Base-by-base conservation (phyloP, 2,329 filamentous ascomycete genomes). In the Periconia digitata region DNA sequence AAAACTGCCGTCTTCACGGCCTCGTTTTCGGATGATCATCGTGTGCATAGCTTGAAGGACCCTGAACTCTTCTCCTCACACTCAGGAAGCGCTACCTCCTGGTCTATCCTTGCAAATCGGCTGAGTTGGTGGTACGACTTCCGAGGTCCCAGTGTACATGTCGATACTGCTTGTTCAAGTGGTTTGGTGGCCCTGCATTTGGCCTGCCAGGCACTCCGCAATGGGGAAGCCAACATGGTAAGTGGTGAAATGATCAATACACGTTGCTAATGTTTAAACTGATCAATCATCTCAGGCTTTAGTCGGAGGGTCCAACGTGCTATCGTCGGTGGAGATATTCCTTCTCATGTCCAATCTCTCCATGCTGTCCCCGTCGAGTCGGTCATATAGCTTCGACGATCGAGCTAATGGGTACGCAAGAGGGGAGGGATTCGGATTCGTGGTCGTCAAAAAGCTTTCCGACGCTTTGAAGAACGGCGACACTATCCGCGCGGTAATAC, bases 341-440 rank as follows among this genome's bases (percentile, higher is more conserved):
- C 17, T 35, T 12, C 20, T 40, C 32, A 37, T 48, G 22, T 42
- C 40, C 21, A 44, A 50, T 41, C 24, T 51, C 35, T 24, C 44
- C 17, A 29, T 50, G 29, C 38, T 44, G 3, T 40, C 41, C 6
- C 56, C 58, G 12, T 54, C 56, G 23, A 60, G 63, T 3, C 43
- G 43, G 16, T 61, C 46, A 10, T 53, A 50, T 43, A 64, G 60
- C 42, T 72, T 64, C 46, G 83, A 85, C 55, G 60, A 72, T 15
- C 73, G 75, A 1, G 84, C 81, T 16, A 80, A 81, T 48, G 85
- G 85, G 0, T 87, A 86, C 58, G 82, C 79, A 0, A 75, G 84
- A 24, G 84, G 83, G 1, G 85, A 87, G 56, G 85, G 83, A 0
- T 72, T 82, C 3, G 50, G 40, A 3, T 53, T 52, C 13, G 22